Evolutionary conservation across 2,329 filamentous ascomycete genomes (phyloP).

Genomic region (Arthrinium puccinioides): DNA sequence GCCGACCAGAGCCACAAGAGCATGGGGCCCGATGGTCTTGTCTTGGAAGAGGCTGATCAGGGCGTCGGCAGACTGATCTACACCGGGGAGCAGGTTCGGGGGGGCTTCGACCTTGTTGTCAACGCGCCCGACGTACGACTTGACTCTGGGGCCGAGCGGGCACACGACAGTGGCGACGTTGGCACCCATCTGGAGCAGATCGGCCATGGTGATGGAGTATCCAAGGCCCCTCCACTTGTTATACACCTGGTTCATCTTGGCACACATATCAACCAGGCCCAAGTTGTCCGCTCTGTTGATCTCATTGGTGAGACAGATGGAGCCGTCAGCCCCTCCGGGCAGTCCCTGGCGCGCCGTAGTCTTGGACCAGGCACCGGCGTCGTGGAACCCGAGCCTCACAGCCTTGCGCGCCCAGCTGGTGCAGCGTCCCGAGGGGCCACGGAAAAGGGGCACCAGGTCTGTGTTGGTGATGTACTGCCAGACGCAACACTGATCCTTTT

Average conservation of each 20-base stretch:
- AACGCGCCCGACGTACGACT: slow-evolving; percentile 42
- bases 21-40: slow-evolving; percentile 44
- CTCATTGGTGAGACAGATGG: slow-evolving; percentile 34
- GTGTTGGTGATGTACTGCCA: slow-evolving; percentile 35
- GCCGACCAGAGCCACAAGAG: slow-evolving; percentile 46
- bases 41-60: slow-evolving; percentile 41
- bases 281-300: slow-evolving; percentile 33
- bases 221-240: slow-evolving; percentile 21
- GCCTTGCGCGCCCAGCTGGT: slow-evolving; percentile 35
- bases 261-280: slow-evolving; percentile 37
- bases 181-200: slow-evolving; percentile 46
- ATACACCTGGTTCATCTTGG: slow-evolving; percentile 29
- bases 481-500: slow-evolving; percentile 33
- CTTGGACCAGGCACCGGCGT: slow-evolving; percentile 36
- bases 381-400: slow-evolving; percentile 41
- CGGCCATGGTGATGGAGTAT: slow-evolving; percentile 39
- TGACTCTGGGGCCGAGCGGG: slow-evolving; percentile 37
- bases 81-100: slow-evolving; percentile 33
- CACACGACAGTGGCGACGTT: slow-evolving; percentile 41
- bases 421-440: slow-evolving; percentile 29
- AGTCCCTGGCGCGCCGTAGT: slow-evolving; percentile 16
- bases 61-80: slow-evolving; percentile 34
- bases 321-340: slow-evolving; percentile 35
- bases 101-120: slow-evolving; percentile 34
- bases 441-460: slow-evolving; percentile 30